Evolutionary conservation across 2,329 filamentous ascomycete species (phyloP).

Genomic region (Epichloe glyceriae): DNA sequence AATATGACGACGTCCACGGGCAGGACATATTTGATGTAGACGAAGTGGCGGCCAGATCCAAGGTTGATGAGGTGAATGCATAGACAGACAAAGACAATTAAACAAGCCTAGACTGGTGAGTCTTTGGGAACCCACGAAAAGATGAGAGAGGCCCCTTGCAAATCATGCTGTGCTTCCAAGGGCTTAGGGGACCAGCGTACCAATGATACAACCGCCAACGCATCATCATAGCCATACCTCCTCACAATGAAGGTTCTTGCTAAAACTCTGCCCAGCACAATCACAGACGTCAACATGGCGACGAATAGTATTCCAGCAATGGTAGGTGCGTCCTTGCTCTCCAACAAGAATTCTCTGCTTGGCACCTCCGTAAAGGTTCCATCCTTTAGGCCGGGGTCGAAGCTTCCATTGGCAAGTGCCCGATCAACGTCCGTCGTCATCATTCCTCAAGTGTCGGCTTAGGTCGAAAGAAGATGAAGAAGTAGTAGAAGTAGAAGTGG

Average conservation of each 20-base stretch:
- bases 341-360: slow-evolving; percentile 21
- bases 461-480: too few relatives aligned
- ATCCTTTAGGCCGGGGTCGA: slow-evolving; percentile 3
- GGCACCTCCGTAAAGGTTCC: slow-evolving; percentile 23
- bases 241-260: slow-evolving; percentile 24
- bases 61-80: slow-evolving; percentile 31
- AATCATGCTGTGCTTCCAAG: neutral
- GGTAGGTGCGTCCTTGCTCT: slow-evolving; percentile 23
- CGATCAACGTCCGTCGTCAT: slow-evolving; percentile 16
- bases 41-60: slow-evolving; percentile 33
- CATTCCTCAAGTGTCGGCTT: neutral
- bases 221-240: slow-evolving; percentile 26
- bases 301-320: slow-evolving; percentile 28
- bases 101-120: slow-evolving; percentile 15
- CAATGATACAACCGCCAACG: slow-evolving; percentile 21
- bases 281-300: slow-evolving; percentile 18
- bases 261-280: slow-evolving; percentile 21
- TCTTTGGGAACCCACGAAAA: too few relatives aligned
- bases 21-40: slow-evolving; percentile 34
- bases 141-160: too few relatives aligned
- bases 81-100: slow-evolving; percentile 30
- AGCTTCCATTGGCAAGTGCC: slow-evolving; percentile 15
- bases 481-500: too few relatives aligned
- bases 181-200: slow-evolving; percentile 13
- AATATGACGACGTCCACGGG: slow-evolving; percentile 24